Percentiles rank a stretch among this genome's conserved stretches.
phyloP scores from a whole-genome alignment of 139 green algal genomes.

The Chlamydomonas sphaeroides region DNA sequence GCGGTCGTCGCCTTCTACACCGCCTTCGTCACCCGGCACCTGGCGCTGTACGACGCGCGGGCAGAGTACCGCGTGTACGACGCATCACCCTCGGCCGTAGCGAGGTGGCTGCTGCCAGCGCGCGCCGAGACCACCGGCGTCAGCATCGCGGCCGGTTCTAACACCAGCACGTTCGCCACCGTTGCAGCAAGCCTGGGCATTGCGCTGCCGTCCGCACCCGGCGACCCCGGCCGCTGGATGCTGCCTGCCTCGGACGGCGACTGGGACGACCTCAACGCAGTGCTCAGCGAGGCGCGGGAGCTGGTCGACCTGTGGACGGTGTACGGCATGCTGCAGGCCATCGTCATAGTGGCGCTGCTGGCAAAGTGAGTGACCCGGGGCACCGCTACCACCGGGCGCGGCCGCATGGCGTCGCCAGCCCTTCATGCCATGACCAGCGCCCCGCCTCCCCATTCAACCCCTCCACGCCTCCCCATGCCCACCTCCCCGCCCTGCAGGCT shows the following conservation, averaged over 20 bases:
- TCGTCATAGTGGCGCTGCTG: conserved; percentile 53
- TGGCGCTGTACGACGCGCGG: conserved; percentile 26
- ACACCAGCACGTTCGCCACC: no score
- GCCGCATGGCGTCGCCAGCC: no score
- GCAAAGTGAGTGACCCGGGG: conserved; percentile 36
- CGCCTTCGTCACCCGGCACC: conserved; percentile 11
- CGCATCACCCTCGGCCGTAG: conserved; percentile 18
- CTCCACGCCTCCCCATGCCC: neutral
- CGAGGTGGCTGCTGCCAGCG: conserved; percentile 21
- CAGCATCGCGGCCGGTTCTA: neutral
- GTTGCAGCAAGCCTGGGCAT: conserved; percentile 18
- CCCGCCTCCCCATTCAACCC: neutral
- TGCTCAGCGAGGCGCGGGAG: conserved; percentile 19
- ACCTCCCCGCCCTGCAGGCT: no score
- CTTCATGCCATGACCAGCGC: no score
- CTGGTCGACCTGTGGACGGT: conserved; percentile 46
- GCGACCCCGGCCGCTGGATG: conserved; percentile 47
- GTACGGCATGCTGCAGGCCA: conserved; percentile 52
- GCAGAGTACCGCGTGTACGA: conserved; percentile 51
- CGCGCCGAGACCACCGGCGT: neutral
- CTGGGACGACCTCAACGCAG: conserved; percentile 19
- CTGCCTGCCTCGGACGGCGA: conserved; percentile 21
- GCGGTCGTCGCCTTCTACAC: conserved; percentile 35
- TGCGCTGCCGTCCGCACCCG: neutral
- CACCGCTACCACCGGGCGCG: no score